phyloP scores from a whole-genome alignment of 805 yeast species.

The Schwanniomyces pseudopolymorphus region DNA sequence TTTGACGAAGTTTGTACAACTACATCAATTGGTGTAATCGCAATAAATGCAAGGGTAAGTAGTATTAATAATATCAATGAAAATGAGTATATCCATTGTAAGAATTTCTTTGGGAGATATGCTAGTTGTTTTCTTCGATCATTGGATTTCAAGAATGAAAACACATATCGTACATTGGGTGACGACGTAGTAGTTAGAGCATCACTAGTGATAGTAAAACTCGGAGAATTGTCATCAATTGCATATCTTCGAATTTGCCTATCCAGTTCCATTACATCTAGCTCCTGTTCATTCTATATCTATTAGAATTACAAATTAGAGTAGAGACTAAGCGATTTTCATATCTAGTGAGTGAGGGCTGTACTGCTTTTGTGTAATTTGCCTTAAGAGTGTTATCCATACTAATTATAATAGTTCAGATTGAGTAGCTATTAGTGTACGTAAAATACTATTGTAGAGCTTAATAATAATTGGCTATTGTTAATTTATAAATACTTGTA shows the following conservation, averaged over 20 bases:
- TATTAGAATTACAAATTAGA: background rate
- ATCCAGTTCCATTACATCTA: background rate
- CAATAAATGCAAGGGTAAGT: conserved; percentile 51
- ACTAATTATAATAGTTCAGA: too few relatives aligned
- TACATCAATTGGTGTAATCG: conserved; percentile 80
- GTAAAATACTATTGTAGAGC: too few relatives aligned
- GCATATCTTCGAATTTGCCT: background rate
- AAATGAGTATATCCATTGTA: conserved; percentile 29
- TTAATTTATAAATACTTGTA: too few relatives aligned
- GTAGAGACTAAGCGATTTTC: too few relatives aligned
- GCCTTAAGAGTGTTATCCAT: too few relatives aligned
- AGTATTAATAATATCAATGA: conserved; percentile 22
- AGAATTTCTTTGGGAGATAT: conserved; percentile 17
- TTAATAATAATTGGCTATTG: too few relatives aligned
- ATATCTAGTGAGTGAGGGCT: background rate
- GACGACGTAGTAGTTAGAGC: background rate
- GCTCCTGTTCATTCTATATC: background rate
- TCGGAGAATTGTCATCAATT: background rate
- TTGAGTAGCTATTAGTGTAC: too few relatives aligned
- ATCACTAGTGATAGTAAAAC: background rate
- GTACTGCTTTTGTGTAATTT: background rate
- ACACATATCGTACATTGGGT: background rate
- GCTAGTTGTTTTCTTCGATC: background rate
- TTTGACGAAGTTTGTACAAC: conserved; percentile 56
- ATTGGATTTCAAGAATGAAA: background rate